Base-by-base conservation (phyloP, 495 filamentous ascomycete species). In the Lasiosphaeria hispida region DNA sequence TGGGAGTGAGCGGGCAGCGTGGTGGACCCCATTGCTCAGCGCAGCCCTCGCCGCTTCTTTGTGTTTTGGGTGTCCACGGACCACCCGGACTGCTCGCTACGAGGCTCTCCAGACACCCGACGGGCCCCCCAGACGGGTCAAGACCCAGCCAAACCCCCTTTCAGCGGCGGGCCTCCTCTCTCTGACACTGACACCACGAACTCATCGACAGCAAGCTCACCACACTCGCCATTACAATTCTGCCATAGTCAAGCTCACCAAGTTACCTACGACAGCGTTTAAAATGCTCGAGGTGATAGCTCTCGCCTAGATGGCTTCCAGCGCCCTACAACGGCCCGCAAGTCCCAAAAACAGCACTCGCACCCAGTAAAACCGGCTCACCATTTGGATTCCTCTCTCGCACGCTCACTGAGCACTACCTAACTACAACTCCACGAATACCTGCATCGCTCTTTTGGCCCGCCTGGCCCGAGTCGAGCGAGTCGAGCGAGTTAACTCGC, bases 241-340 rank as follows among this genome's bases (percentile, higher is more conserved):
- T 53, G 44, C 50, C 41, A 48, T 52, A 23, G 53, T 17, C 15
- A 62, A 58, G 56, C 51, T 51, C 59, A 51, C 42, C 63, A 57
- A 61, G 56, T 42, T 37, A 34, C 50, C 51, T 48, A 44, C 40
- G 17, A 58, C n/a, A 57, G 45, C 43, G 10, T 42, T 17, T 60
- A 69, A 59, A 15, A 76, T 75, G 71, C 40, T 6, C 53, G 0
- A 5, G 49, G n/a, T 37, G 33, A 61, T 41, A 40, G 15, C 36
- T 33, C 43, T 19, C 30, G 57, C 56, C 67, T 75, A 77, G 66
- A 74, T 71, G 72, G 67, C 66, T 69, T 61, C 58, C 43, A 55
- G 66, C 64, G 37, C 59, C 53, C 54, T 58, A 18, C 44, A 54
- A 54, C 62, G 47, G 57, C 43, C 61, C 57, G 53, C 58, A 57